A percentile compares a stretch with the other conserved stretches of the same genome.
Evolutionary conservation across 129 eudicot genomes (phyloP).

Genomic region (Pittosporum tobira): DNA sequence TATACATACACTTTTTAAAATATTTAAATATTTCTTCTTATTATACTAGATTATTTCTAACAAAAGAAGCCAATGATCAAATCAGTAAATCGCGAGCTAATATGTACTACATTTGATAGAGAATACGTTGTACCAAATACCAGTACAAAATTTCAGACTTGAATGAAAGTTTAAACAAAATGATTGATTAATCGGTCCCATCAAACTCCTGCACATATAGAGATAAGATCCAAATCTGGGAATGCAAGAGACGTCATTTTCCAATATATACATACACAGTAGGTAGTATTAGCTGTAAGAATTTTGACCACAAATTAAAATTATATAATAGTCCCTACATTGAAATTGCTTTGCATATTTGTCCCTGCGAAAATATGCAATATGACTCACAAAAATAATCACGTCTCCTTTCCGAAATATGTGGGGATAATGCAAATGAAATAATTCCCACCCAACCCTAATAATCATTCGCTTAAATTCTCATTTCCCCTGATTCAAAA

Average conservation of each 20-base stretch:
- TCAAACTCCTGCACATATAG: too few relatives aligned
- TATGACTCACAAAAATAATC: too few relatives aligned
- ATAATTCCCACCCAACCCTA: slow-evolving; percentile 7
- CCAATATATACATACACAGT: not conserved
- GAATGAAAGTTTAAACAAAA: not conserved
- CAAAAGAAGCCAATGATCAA: too few relatives aligned
- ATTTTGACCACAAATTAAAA: not conserved
- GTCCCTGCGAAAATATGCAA: too few relatives aligned
- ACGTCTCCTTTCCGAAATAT: not conserved
- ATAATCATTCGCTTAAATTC: not conserved
- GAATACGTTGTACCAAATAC: not conserved
- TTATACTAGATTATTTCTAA: too few relatives aligned
- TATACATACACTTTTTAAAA: too few relatives aligned
- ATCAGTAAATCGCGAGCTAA: too few relatives aligned
- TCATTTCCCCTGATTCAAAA: not conserved
- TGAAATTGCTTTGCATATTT: too few relatives aligned
- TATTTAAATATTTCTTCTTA: too few relatives aligned
- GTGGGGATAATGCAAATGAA: not conserved
- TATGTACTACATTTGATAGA: not conserved
- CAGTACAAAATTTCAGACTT: not conserved
- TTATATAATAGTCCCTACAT: too few relatives aligned
- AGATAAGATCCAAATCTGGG: not conserved
- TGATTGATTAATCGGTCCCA: not conserved
- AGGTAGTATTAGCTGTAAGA: slow-evolving; percentile 1
- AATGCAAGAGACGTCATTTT: not conserved